phyloP scores from a whole-genome alignment of 371 early-diverging fungal species.

The Mortierella sp. region DNA sequence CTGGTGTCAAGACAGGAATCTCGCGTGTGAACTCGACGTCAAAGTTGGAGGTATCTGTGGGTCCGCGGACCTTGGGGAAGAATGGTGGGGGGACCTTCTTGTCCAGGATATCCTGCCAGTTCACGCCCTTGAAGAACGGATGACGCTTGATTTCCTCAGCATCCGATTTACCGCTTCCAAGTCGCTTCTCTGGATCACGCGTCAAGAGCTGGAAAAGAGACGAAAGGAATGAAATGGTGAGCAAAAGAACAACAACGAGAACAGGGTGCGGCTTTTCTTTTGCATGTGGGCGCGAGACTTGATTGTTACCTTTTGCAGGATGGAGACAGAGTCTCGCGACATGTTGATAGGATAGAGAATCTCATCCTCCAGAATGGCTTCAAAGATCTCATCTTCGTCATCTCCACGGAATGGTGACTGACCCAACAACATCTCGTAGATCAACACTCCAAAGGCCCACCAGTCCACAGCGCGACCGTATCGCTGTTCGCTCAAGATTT shows the following conservation, averaged over 20 bases:
- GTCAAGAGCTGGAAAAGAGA: slow-evolving; percentile 73
- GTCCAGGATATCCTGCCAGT: slow-evolving; percentile 91
- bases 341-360: slow-evolving; percentile 91
- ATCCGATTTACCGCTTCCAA: slow-evolving; percentile 86
- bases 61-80: slow-evolving; percentile 81
- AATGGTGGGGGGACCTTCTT: slow-evolving; percentile 90
- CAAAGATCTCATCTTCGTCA: slow-evolving; percentile 95
- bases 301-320: slow-evolving; percentile 78
- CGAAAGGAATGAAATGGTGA: not conserved
- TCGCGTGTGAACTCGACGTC: slow-evolving; percentile 94
- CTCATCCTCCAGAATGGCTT: slow-evolving; percentile 92
- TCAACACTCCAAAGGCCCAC: slow-evolving; percentile 99
- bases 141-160: slow-evolving; percentile 93
- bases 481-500: slow-evolving; percentile 91
- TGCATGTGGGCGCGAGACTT: too few relatives aligned
- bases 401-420: slow-evolving; percentile 94
- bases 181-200: slow-evolving; percentile 87
- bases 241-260: not conserved
- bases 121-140: slow-evolving; percentile 92
- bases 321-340: slow-evolving; percentile 86
- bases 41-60: slow-evolving; percentile 95
- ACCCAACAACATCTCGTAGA: slow-evolving; percentile 97
- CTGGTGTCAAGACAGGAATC: slow-evolving; percentile 88
- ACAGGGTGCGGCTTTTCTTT: not conserved
- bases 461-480: slow-evolving; percentile 97